phyloP scores from a whole-genome alignment of 1,284 basidiomycete species.

The Bjerkandera adusta region DNA sequence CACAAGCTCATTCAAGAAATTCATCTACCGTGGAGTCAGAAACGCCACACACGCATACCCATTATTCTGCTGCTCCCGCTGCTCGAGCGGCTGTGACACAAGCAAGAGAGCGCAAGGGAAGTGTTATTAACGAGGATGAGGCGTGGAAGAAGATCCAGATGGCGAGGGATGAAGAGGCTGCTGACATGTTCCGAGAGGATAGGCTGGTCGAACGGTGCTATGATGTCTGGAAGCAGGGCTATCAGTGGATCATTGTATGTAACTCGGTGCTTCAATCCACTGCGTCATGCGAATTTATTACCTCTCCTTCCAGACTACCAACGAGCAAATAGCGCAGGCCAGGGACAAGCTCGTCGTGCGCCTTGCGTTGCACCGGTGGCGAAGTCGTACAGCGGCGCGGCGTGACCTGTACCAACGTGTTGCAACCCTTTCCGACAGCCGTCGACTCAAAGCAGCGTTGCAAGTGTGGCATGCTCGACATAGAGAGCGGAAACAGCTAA shows the following conservation, averaged over 20 bases:
- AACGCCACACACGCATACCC: conserved; percentile 12
- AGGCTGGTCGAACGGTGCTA: conserved; percentile 64
- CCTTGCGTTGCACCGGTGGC: conserved; percentile 58
- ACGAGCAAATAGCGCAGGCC: conserved; percentile 55
- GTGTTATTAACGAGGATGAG: conserved; percentile 61
- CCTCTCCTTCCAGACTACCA: conserved; percentile 47
- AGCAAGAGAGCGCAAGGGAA: conserved; percentile 39
- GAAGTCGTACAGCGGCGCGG: conserved; percentile 35
- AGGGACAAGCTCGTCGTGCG: conserved; percentile 60
- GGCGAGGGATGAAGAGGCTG: conserved; percentile 64
- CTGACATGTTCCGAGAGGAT: conserved; percentile 64
- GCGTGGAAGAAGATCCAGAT: conserved; percentile 75
- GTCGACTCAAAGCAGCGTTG: conserved; percentile 40
- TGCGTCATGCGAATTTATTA: conserved; percentile 12
- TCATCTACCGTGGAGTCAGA: background rate
- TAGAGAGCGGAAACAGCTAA: conserved; percentile 47
- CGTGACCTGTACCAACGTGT: conserved; percentile 40
- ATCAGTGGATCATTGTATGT: conserved; percentile 68
- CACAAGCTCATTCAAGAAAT: conserved; percentile 18
- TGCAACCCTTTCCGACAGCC: conserved; percentile 38
- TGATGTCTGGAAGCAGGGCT: conserved; percentile 67
- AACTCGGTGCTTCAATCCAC: conserved; percentile 14
- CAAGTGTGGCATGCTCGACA: conserved; percentile 48
- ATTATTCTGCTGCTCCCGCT: conserved; percentile 24
- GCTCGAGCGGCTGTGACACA: conserved; percentile 26